Conservation (phyloP, 1,139 yeast genomes). For the Pichia sp. region DNA sequence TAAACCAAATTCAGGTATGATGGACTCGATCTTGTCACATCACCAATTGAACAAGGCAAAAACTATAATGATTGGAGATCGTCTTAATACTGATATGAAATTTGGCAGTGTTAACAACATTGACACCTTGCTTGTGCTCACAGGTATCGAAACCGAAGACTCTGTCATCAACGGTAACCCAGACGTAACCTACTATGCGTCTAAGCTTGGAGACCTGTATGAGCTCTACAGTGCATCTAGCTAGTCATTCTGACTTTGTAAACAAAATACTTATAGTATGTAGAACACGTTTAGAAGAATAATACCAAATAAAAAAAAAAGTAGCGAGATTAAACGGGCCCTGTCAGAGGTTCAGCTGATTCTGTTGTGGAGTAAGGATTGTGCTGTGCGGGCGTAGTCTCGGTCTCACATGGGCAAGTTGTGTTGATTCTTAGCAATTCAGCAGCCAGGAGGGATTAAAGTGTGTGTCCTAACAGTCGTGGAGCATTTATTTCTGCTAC, state of each 20-base stretch:
- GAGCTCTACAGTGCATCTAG: conserved; percentile 45
- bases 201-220: conserved; percentile 68
- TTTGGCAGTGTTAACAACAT: conserved; percentile 87
- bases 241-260: neutral
- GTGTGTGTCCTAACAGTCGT: no score
- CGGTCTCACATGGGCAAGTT: no score
- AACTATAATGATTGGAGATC: conserved; percentile 92
- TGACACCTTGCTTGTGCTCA: conserved; percentile 74
- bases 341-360: no score
- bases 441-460: no score
- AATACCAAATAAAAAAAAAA: no score
- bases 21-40: conserved; percentile 79
- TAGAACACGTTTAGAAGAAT: no score
- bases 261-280: no score
- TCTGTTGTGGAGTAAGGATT: no score
- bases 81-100: conserved; percentile 89
- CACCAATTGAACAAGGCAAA: conserved; percentile 50
- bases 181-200: conserved; percentile 64
- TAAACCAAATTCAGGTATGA: conserved; percentile 85
- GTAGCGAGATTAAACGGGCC: no score
- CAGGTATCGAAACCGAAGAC: conserved; percentile 76
- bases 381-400: no score
- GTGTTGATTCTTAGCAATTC: no score
- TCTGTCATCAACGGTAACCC: conserved; percentile 37
- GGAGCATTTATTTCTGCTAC: no score